A percentile compares a stretch with the other conserved stretches of the same genome.
These are phyloP conservation scores for Aspergillus sp. DNA, from an alignment of 2,329 filamentous ascomycete species.

Conservation along the genomic window DNA sequence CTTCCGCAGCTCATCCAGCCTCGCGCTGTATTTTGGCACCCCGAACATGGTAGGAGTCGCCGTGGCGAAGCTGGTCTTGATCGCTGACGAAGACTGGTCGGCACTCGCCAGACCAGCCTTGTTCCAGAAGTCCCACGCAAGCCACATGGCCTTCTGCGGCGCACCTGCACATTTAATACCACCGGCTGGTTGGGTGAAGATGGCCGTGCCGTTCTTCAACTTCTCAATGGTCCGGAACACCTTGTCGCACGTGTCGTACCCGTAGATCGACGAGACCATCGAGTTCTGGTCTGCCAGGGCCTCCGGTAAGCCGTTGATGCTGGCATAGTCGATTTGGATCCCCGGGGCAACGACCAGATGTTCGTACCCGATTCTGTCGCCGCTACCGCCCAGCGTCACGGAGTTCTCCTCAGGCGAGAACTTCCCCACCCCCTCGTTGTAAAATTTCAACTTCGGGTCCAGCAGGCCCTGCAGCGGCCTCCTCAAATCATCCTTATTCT, in stretches of 20 bases:
- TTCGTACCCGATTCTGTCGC: constrained; percentile 53
- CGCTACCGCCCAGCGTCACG: constrained; percentile 45
- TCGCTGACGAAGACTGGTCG: constrained; percentile 32
- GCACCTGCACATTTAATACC: constrained; percentile 55
- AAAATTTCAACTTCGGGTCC: constrained; percentile 54
- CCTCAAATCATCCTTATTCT: constrained; percentile 52
- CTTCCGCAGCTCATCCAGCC: constrained; percentile 46
- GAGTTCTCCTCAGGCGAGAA: constrained; percentile 51
- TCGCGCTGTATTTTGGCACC: constrained; percentile 51
- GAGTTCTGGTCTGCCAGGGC: constrained; percentile 44
- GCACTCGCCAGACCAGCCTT: constrained; percentile 44
- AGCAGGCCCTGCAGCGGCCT: constrained; percentile 45
- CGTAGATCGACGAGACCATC: constrained; percentile 51
- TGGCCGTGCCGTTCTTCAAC: constrained; percentile 44
- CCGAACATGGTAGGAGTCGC: constrained; percentile 52
- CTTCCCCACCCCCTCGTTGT: constrained; percentile 43
- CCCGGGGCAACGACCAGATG: constrained; percentile 57
- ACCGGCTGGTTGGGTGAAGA: constrained; percentile 54
- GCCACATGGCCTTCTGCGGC: constrained; percentile 56
- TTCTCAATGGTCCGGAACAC: constrained; percentile 43
- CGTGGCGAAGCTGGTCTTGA: constrained; percentile 50
- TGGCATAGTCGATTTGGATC: constrained; percentile 44
- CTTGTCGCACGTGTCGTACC: constrained; percentile 50
- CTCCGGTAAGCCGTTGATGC: constrained; percentile 50
- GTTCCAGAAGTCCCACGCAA: constrained; percentile 54